Conservation (phyloP, 1,139 yeast genomes). For the Yamadazyma diospyri region DNA sequence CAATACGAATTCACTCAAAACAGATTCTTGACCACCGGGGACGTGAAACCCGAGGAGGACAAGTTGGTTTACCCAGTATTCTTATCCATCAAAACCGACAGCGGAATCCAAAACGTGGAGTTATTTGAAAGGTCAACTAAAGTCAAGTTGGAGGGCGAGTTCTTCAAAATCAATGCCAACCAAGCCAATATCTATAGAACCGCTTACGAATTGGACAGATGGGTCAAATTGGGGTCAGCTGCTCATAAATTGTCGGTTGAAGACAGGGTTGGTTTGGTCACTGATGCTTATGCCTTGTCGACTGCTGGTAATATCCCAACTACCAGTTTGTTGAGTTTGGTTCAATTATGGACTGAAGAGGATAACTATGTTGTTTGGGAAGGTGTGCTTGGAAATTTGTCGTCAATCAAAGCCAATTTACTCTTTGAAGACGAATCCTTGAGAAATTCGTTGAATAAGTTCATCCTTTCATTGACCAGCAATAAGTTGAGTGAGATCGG, state of each 20-base stretch:
- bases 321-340: conserved; percentile 58
- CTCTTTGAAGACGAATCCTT: conserved; percentile 60
- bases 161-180: conserved; percentile 77
- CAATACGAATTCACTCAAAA: conserved; percentile 61
- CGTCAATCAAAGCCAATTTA: conserved; percentile 63
- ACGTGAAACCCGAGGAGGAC: conserved; percentile 66
- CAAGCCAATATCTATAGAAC: conserved; percentile 85
- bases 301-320: conserved; percentile 72
- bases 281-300: conserved; percentile 75
- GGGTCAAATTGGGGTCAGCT: conserved; percentile 70
- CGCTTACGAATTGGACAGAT: conserved; percentile 64
- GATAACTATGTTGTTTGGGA: conserved; percentile 76
- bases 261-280: conserved; percentile 82
- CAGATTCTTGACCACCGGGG: conserved; percentile 79
- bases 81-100: conserved; percentile 67
- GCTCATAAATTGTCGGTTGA: conserved; percentile 74
- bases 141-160: conserved; percentile 45
- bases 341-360: conserved; percentile 67
- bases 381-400: conserved; percentile 55
- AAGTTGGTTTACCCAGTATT: conserved; percentile 75
- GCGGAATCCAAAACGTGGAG: conserved; percentile 57
- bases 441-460: conserved; percentile 53
- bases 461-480: conserved; percentile 58
- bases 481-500: conserved; percentile 61
- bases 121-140: conserved; percentile 54